These are phyloP conservation scores for Fusarium sp. DNA, from an alignment of 2,329 filamentous ascomycete genomes.

Conservation along the genomic window DNA sequence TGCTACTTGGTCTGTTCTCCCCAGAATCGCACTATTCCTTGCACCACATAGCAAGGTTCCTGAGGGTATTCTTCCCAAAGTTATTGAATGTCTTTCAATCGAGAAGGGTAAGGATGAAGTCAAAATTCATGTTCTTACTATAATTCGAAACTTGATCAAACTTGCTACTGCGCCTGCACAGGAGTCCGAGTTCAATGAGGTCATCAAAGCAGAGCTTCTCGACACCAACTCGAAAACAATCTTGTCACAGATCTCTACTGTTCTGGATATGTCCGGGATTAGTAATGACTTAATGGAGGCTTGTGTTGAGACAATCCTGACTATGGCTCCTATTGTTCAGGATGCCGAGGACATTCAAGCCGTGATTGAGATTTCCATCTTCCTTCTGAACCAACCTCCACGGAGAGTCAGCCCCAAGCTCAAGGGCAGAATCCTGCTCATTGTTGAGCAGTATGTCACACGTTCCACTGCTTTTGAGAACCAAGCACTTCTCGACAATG, in stretches of 20 bases:
- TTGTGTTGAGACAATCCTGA: conserved; percentile 81
- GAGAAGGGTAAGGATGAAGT: conserved; percentile 86
- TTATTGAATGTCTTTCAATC: conserved; percentile 77
- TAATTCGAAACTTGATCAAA: conserved; percentile 75
- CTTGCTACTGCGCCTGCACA: conserved; percentile 64
- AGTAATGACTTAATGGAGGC: conserved; percentile 81
- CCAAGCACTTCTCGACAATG: conserved; percentile 64
- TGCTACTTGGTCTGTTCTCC: conserved; percentile 78
- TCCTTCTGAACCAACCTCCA: conserved; percentile 85
- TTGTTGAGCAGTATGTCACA: conserved; percentile 83
- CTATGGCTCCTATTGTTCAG: conserved; percentile 76
- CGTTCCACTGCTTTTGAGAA: conserved; percentile 59
- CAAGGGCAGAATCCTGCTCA: conserved; percentile 82
- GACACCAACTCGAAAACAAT: conserved; percentile 67
- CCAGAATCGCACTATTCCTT: conserved; percentile 75
- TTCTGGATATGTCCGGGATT: conserved; percentile 69
- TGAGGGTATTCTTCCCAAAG: conserved; percentile 71
- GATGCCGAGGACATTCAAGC: conserved; percentile 76
- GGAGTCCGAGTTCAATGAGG: conserved; percentile 66
- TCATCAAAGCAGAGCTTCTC: conserved; percentile 66
- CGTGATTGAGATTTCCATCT: conserved; percentile 81
- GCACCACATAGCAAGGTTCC: conserved; percentile 55
- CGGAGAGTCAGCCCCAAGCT: conserved; percentile 83
- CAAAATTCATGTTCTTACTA: conserved; percentile 80
- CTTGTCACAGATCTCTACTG: conserved; percentile 72